Conservation (phyloP, 352 stramenopile genomes). For the Globisporangium alternatum region DNA sequence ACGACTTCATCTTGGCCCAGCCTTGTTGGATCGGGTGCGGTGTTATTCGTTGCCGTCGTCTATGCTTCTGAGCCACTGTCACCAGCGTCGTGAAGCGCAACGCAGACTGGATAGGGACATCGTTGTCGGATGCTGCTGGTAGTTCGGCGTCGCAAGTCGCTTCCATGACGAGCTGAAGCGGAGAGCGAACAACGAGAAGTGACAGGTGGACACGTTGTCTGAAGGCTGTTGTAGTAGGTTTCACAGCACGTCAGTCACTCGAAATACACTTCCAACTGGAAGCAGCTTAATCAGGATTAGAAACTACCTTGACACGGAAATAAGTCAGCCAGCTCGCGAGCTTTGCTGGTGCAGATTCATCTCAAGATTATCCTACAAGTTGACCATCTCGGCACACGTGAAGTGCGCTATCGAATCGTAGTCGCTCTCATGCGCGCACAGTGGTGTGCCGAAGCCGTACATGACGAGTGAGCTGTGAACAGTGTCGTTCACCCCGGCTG, state of each 20-base stretch:
- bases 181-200: not conserved
- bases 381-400: not conserved
- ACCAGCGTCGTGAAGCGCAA: not conserved
- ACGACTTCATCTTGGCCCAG: not conserved
- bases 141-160: not conserved
- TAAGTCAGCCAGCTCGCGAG: not conserved
- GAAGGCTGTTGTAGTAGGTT: not conserved
- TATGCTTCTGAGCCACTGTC: not conserved
- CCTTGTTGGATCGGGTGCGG: not conserved
- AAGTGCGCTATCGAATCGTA: not conserved
- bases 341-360: not conserved
- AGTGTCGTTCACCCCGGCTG: not conserved
- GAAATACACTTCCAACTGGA: too few relatives aligned
- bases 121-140: not conserved
- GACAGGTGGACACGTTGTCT: not conserved
- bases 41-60: not conserved
- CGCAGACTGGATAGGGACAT: not conserved
- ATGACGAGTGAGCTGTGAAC: not conserved
- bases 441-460: slow-evolving; percentile 2
- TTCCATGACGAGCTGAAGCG: not conserved
- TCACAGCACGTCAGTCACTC: too few relatives aligned
- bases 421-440: not conserved
- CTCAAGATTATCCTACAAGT: not conserved
- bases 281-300: too few relatives aligned
- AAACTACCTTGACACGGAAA: too few relatives aligned